Base-by-base conservation (phyloP, 2,329 filamentous ascomycete genomes). In the Pseudogymnoascus sp. region DNA sequence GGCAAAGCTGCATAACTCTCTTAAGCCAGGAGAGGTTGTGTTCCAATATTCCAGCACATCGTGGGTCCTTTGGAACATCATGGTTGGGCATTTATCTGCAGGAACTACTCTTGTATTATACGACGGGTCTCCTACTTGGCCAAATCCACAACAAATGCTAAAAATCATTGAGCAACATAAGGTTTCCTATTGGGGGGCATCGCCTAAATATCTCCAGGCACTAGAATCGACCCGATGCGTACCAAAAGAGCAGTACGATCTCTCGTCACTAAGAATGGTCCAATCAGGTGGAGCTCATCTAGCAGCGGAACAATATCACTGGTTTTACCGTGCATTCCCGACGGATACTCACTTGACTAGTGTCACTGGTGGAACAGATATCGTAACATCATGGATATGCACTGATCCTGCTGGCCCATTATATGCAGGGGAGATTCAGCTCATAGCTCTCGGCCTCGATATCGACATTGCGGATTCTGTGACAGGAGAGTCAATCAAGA, bases 281-380 rank as follows among this genome's bases (percentile, higher is more conserved):
- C 78, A 78, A 53, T 79, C 77, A 2, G 79, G 77, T 2, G 78
- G 79, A 12, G 76, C 77, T 4, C 75, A 77, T 1, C 69, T 81
- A 8, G 75, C 77, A 1, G 67, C 72, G 4, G 73, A 77, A 26
- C 76, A 79, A 60, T 79, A 77, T 62, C 70, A 73, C 41, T 81
- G 78, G 75, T 79, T 79, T 70, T 80, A 79, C 67, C 63, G 62
- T 22, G 72, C 70, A 33, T 80, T 78, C 66, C 76, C 72, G 6
- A 61, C 68, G 1, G 64, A 66, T 4, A 69, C 76, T 28, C 78
- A 75, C 67, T 71, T 81, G 4, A 76, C 75, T 22, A 75, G 70
- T 59, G 71, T 78, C 4, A 78, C 78, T 4, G 79, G 79, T 16
- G 79, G 79, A 8, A 81, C 79, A 0, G 79, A 82, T 62, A 75